Evolutionary conservation across 169 alveolate genomes (phyloP), one percentile per base, ranked within the genome.

Genomic region (Cryptosporidium baileyi): DNA sequence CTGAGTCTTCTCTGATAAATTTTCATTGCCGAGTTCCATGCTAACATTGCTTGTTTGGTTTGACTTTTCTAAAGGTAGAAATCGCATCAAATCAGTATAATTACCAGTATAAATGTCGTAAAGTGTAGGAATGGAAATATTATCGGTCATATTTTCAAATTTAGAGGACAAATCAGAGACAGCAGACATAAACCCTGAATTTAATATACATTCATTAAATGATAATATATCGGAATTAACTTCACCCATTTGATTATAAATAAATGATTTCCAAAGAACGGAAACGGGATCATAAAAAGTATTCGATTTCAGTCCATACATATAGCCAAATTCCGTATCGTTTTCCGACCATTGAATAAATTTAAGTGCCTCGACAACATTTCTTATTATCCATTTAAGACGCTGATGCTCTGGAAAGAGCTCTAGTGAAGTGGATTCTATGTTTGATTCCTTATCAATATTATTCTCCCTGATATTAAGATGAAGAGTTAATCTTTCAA

Each of bases 281-380:
- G 30, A 13, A 22, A 57, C 85, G 17, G 85, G 65, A 22, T 74
- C 85, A 57, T 51, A 74, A 7, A 54, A 34, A 34, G 60, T 74
- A 11, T 74, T 74, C 7, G 65, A 54, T 41, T 54, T 57, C 11
- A 74, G 59, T 11, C 85, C 85, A 3, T 52, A 54, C 51, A 51
- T 74, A 74, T 74, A 74, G 15, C 85, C 85, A 19, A 40, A 36
- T 40, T 74, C 85, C 5, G 17, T 38, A 17, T 74, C 85, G 19
- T 8, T 24, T 4, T 74, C 67, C 3, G 85, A 36, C 85, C 85
- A 74, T 11, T 74, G 24, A 17, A 74, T 74, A 41, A 36, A 54
- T 22, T 74, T 74, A 17, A 74, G 61, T 0, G 85, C 85, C 19
- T 40, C 54, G 9, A 74, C 59, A 15, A 61, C 28, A n/a, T 74